phyloP scores from a whole-genome alignment of 1,284 basidiomycete genomes.

The Ganoderma lingzhi region DNA sequence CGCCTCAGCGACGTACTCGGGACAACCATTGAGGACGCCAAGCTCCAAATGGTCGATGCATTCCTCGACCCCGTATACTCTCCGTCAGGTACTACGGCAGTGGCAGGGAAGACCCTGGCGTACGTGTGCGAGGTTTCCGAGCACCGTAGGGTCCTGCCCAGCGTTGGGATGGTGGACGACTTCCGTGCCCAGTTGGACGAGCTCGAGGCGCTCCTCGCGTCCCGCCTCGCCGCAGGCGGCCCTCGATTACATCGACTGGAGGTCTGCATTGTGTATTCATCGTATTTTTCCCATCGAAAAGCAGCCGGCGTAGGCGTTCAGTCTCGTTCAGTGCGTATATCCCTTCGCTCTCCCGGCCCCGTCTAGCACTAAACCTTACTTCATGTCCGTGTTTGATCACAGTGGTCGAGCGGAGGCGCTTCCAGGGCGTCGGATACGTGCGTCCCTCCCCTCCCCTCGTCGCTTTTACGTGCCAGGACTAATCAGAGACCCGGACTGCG shows the following conservation, averaged over 20 bases:
- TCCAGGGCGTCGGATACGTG: background rate
- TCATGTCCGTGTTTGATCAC: too few relatives aligned
- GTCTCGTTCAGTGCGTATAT: conserved; percentile 45
- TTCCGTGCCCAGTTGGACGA: background rate
- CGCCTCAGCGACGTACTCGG: background rate
- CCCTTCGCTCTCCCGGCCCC: too few relatives aligned
- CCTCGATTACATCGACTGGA: background rate
- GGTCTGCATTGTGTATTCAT: background rate
- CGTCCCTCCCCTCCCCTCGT: background rate
- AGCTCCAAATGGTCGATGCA: background rate
- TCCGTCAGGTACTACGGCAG: background rate
- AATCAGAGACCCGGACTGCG: too few relatives aligned
- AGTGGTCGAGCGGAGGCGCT: background rate
- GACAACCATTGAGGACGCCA: background rate
- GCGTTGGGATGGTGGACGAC: too few relatives aligned
- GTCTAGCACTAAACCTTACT: too few relatives aligned
- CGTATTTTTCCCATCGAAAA: conserved; percentile 31
- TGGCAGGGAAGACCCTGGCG: too few relatives aligned
- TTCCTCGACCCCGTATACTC: background rate
- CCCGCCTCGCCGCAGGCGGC: too few relatives aligned
- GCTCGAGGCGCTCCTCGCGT: background rate
- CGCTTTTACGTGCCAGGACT: too few relatives aligned
- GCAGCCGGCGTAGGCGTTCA: conserved; percentile 50
- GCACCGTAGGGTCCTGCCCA: too few relatives aligned
- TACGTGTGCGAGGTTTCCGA: too few relatives aligned